Base-by-base conservation (phyloP, 2,329 filamentous ascomycete genomes). In the Neurospora sp. region DNA sequence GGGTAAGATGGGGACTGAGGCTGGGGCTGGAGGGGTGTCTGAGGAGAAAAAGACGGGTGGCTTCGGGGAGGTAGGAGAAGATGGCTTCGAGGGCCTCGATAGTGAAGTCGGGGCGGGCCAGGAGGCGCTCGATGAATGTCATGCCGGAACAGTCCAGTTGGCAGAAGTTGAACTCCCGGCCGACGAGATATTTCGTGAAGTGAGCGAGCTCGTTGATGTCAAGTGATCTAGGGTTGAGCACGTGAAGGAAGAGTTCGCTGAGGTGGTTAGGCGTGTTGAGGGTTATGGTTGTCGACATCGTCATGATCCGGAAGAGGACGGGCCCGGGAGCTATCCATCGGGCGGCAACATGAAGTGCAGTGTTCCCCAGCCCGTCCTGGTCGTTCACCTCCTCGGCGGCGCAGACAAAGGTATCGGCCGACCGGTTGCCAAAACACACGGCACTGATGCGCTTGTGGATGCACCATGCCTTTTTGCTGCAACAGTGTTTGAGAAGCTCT, bases 391-490 rank as follows among this genome's bases (percentile, higher is more conserved):
- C 71, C 40, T 68, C 62, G 11, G 66, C 40, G 36, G 71, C 67
- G 67, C 68, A 70, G 66, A 40, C 46, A 23, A 72, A 71, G 12
- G 57, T 52, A 5, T 71, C 67, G 39, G 70, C n/a, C n/a, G 71
- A 70, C 10, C 46, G 66, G n/a, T 68, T 68, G n/a, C 68, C 39
- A 17, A 67, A 67, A 19, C 69, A 19, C 3, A 70, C 67, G 11
- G 67, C 71, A 37, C 39, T 68, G 68, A 72, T 72, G 38, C 71
- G 71, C 46, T 69, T 67, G 70, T 72, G 71, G 23, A 72, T 67
- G 39, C 71, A 72, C 70, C 70, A 70, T 4, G 43, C 17, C 28
- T 67, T 69, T 41, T 67, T 40, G 70, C 71, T 66, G 67, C 71
- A 72, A 68, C 71, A 72, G 52, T 43, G 67, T 4, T 66, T 36